Conservation (phyloP, 495 filamentous ascomycete species). For the Talaromyces trachyspermus region DNA sequence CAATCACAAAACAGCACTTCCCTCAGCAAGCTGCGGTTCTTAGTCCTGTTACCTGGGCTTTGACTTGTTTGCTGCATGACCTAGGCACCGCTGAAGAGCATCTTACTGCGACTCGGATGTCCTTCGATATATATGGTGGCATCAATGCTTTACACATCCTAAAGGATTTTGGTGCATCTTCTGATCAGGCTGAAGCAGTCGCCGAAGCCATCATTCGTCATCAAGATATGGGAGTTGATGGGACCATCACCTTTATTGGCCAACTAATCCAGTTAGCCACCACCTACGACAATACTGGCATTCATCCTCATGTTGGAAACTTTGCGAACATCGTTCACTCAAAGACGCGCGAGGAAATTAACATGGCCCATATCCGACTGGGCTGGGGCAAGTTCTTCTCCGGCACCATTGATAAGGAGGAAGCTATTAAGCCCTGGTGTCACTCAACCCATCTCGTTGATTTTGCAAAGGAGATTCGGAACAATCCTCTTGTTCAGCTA, state of each 20-base stretch:
- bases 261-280: constrained; percentile 71
- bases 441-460: constrained; percentile 63
- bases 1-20: constrained; percentile 22
- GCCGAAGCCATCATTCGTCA: constrained; percentile 72
- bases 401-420: constrained; percentile 47
- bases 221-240: constrained; percentile 56
- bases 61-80: constrained; percentile 66
- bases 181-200: constrained; percentile 44
- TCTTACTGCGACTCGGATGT: constrained; percentile 45
- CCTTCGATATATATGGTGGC: constrained; percentile 40
- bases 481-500: constrained; percentile 53
- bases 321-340: constrained; percentile 14
- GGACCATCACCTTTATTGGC: constrained; percentile 59
- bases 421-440: constrained; percentile 58
- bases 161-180: constrained; percentile 31
- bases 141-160: constrained; percentile 51
- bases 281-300: constrained; percentile 53
- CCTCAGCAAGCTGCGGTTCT: constrained; percentile 12
- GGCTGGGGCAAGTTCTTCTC: constrained; percentile 21
- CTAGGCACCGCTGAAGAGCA: constrained; percentile 59
- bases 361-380: constrained; percentile 14
- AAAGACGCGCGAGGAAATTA: constrained; percentile 12
- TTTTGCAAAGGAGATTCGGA: constrained; percentile 54
- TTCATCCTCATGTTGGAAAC: constrained; percentile 15
- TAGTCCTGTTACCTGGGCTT: constrained; percentile 38